Conservation (phyloP, 192 early-diverging fungal genomes). For the Obelidium mucronatum region DNA sequence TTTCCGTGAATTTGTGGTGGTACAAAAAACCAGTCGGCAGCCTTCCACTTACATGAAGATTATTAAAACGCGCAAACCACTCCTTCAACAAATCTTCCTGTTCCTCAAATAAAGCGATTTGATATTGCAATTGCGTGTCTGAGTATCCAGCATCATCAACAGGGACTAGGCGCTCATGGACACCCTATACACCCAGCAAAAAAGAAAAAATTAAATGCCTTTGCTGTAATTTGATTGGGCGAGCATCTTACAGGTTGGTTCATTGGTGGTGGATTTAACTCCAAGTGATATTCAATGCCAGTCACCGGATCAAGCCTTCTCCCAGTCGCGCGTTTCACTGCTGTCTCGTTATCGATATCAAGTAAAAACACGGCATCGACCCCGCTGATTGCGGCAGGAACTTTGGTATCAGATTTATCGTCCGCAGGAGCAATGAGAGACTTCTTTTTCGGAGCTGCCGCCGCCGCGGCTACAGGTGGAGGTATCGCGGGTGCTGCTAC, state of each 20-base stretch:
- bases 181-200: too few relatives aligned
- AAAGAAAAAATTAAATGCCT: background rate
- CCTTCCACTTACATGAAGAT: slow-evolving; percentile 44
- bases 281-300: slow-evolving; percentile 59
- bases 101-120: slow-evolving; percentile 63
- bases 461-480: slow-evolving; percentile 49
- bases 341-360: slow-evolving; percentile 61
- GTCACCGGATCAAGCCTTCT: slow-evolving; percentile 59
- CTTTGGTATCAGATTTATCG: slow-evolving; percentile 29
- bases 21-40: background rate
- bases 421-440: slow-evolving; percentile 53
- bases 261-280: slow-evolving; percentile 59
- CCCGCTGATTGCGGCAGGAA: slow-evolving; percentile 38
- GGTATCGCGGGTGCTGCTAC: slow-evolving; percentile 58
- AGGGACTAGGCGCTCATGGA: slow-evolving; percentile 50
- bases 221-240: background rate
- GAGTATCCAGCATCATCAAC: slow-evolving; percentile 48
- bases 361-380: slow-evolving; percentile 61
- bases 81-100: slow-evolving; percentile 62
- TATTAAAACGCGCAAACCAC: slow-evolving; percentile 60
- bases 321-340: slow-evolving; percentile 54
- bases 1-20: background rate
- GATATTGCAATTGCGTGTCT: slow-evolving; percentile 58
- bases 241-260: slow-evolving; percentile 50
- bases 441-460: slow-evolving; percentile 49